Evolutionary conservation across 2,329 filamentous ascomycete genomes (phyloP).

Genomic region (Trichoderma harzianum): DNA sequence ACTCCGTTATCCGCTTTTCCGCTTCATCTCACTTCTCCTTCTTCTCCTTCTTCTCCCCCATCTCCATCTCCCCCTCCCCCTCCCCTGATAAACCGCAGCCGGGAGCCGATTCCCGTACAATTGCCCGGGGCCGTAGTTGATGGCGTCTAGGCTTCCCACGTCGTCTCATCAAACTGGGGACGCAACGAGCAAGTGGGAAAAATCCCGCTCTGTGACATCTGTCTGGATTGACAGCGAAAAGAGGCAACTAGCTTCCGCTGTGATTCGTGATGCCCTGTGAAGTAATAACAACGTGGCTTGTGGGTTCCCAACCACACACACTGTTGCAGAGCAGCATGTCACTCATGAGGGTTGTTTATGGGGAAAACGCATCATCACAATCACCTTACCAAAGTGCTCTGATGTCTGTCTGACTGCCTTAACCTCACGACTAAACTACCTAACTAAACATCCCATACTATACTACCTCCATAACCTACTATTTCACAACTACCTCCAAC

Average conservation of each 20-base stretch:
- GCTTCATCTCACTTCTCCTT: background rate
- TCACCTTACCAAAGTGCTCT: background rate
- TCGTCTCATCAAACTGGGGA: background rate
- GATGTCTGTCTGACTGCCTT: background rate
- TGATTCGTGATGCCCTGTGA: background rate
- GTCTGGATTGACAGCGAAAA: background rate
- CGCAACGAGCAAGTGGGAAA: background rate
- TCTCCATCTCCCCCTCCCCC: background rate
- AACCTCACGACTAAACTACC: background rate
- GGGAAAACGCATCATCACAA: background rate
- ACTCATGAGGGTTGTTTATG: background rate
- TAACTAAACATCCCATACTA: no score
- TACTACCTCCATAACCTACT: no score
- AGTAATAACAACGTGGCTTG: slow-evolving; percentile 8
- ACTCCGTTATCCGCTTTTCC: background rate
- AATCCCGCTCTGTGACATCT: background rate
- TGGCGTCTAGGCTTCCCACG: background rate
- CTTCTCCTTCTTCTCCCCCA: background rate
- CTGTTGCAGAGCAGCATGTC: background rate
- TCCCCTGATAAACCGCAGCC: background rate
- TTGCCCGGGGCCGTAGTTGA: background rate
- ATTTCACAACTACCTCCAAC: background rate
- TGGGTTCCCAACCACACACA: background rate
- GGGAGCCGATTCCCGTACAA: background rate
- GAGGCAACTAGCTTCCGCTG: background rate